Evolutionary conservation across 2,329 filamentous ascomycete species (phyloP), one percentile per base, ranked within the genome.

Genomic region (Alternaria atra): DNA sequence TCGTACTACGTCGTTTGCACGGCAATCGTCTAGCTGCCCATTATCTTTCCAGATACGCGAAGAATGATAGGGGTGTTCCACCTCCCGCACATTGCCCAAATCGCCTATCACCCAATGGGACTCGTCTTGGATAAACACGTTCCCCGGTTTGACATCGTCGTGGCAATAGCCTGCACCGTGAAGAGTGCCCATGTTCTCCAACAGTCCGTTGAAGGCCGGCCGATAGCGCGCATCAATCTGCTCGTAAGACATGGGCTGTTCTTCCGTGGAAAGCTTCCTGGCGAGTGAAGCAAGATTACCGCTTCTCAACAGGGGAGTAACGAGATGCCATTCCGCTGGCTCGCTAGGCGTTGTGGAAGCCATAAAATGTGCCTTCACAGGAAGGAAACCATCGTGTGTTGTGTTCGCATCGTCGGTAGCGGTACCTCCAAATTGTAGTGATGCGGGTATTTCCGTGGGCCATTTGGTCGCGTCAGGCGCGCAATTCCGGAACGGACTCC

Each of bases 61-160:
- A 0, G 61, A 58, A 40, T 74, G 70, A 37, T 71, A 78, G 5
- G 73, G 69, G 52, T 79, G 77, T 2, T 59, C 34, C 0, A 70
- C 6, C 5, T 78, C 60, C 13, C 77, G 70, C 7, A 78, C 62
- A 25, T 77, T 79, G 2, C 78, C 77, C 6, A 80, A 65, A 50
- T 80, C 78, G 32, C 73, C 77, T 2, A 79, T 59, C 7, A 77
- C 53, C 75, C 74, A 79, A 25, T 70, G 55, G 3, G 58, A 50
- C 5, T 61, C 34, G 9, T 66, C 60, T 47, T 62, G 39, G 7
- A 76, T 55, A 32, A 78, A 77, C 34, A 80, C 68, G 42, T 80
- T 80, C 51, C 64, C 63, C 0, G 73, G 71, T 58, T 80, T 79
- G 44, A 80, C 61, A 42, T 80, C 77, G 62, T 80, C 74, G 55